Evolutionary conservation across 2,329 filamentous ascomycete species (phyloP).

Genomic region (Acrodontium crateriforme): DNA sequence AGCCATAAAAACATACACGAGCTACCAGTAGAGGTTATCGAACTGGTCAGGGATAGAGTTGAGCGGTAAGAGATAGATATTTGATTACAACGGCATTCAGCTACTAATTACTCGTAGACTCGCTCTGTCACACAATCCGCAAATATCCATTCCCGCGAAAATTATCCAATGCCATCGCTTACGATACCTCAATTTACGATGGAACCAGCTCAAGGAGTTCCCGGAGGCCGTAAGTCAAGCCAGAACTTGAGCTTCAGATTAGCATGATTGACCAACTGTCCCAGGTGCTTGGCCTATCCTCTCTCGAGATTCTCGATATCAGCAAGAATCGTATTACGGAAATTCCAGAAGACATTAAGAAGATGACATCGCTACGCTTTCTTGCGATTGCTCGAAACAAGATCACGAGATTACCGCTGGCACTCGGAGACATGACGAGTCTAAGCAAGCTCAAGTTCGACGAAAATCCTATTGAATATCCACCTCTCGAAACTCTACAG

Average conservation of each 20-base stretch:
- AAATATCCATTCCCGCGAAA: constrained; percentile 53
- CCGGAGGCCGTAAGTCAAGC: constrained; percentile 43
- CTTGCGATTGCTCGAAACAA: constrained; percentile 77
- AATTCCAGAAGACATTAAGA: constrained; percentile 66
- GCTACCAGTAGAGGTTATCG: constrained; percentile 59
- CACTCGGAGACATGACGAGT: constrained; percentile 78
- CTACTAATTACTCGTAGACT: no score
- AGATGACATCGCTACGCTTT: constrained; percentile 74
- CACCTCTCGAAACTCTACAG: constrained; percentile 39
- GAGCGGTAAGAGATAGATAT: constrained; percentile 45
- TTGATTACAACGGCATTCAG: not conserved
- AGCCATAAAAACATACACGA: constrained; percentile 61
- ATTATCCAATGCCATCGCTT: constrained; percentile 65
- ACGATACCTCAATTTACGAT: constrained; percentile 67
- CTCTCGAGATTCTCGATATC: constrained; percentile 84
- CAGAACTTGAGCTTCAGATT: not conserved
- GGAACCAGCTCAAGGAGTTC: constrained; percentile 58
- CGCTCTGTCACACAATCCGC: constrained; percentile 66
- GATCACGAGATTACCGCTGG: constrained; percentile 70
- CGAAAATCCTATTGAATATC: constrained; percentile 73
- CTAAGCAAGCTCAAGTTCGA: constrained; percentile 81
- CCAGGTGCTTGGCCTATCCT: constrained; percentile 72
- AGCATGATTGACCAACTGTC: constrained; percentile 15
- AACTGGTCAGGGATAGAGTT: constrained; percentile 59
- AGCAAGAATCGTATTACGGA: constrained; percentile 72